Base-by-base conservation (phyloP, 768 basidiomycete species). In the Lenzites betulinus region DNA sequence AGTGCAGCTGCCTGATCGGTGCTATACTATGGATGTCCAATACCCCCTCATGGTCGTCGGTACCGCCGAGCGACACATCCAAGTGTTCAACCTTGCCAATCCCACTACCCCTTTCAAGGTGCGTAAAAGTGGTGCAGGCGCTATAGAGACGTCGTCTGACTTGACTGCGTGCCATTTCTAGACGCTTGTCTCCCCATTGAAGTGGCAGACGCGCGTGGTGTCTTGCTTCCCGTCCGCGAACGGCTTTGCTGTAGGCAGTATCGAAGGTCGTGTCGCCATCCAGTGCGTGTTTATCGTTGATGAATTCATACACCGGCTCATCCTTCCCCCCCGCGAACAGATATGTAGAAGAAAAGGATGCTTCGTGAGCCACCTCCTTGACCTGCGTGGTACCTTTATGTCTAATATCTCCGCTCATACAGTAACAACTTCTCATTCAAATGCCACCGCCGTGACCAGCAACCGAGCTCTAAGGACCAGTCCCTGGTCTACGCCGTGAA, bases 241-340 rank as follows among this genome's bases (percentile, higher is more conserved):
- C 64, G 90, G 91, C 5, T 94, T 92, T 65, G 91, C 91, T 0
- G 82, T 93, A 3, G 92, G 92, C 33, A 93, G 92, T 66, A 84
- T 93, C 7, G 92, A 94, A 73, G 92, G 96, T 23, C 84, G 96
- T 59, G 93, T 98, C 2, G 95, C 95, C 2, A 95, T 98, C 60
- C 95, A 98, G 95, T 96, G 72, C 70, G 92, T 81, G 1, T 28
- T 35, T 15, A 15, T 54, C 5, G 43, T 62, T 51, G 36, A 20
- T 57, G 44, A 39, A 22, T 18, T 11, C 16, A 3, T 1, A 23
- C 20, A n/a, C 16, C 5, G 11, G 16, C 39, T 23, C 52, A 56
- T 22, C 20, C 25, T 39, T 39, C 44, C 8, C 46, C 22, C 22
- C 18, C 42, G 28, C 25, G 20, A 18, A 7, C 56, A 93, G 91